Evolutionary conservation across 2,329 filamentous ascomycete species (phyloP).

Genomic region (Scedosporium aurantiacum): DNA sequence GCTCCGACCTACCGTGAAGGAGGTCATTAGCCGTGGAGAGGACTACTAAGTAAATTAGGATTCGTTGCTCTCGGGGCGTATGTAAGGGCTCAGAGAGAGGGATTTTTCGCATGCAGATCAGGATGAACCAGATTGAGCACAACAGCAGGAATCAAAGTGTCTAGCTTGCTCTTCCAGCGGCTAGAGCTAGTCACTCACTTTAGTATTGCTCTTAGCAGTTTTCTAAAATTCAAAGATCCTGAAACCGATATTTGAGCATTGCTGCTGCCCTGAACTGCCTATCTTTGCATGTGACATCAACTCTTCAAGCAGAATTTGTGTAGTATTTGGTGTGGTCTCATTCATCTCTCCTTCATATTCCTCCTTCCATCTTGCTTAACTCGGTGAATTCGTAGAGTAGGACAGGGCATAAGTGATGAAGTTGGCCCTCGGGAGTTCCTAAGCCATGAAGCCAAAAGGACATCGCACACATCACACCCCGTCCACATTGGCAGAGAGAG

Average conservation of each 20-base stretch:
- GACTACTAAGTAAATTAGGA: slow-evolving; percentile 51
- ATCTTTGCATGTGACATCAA: no score
- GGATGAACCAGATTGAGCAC: no score
- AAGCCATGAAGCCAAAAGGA: no score
- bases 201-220: not conserved
- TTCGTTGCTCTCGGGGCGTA: not conserved
- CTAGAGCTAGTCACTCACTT: not conserved
- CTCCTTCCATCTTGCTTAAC: no score
- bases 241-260: not conserved
- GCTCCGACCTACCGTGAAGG: slow-evolving; percentile 70
- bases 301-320: no score
- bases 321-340: no score
- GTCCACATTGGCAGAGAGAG: no score
- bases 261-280: not conserved
- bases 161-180: not conserved
- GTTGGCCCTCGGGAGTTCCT: no score
- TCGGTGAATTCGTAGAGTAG: no score
- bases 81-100: not conserved
- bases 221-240: not conserved
- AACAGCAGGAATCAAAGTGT: not conserved
- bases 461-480: no score
- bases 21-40: slow-evolving; percentile 76
- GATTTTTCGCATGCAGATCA: not conserved
- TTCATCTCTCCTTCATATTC: no score
- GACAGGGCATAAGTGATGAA: no score